phyloP scores from a whole-genome alignment of 1,284 basidiomycete species.

The Cryptococcus hybrid region DNA sequence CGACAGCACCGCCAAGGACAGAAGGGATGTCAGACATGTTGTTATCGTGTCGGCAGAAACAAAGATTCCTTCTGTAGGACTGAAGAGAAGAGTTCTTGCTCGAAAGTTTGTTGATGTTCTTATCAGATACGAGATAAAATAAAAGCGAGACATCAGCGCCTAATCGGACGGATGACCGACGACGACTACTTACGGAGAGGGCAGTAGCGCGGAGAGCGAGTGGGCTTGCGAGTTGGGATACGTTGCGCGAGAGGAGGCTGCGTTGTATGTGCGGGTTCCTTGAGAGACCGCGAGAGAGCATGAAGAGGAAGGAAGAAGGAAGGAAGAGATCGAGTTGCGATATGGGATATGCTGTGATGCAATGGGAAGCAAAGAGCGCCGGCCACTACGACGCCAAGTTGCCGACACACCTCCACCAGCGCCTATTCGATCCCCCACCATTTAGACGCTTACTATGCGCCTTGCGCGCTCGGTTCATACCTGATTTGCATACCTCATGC shows the following conservation, averaged over 20 bases:
- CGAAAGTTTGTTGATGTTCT: background rate
- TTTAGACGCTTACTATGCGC: slow-evolving; percentile 43
- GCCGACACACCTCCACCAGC: background rate
- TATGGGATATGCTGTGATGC: background rate
- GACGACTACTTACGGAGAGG: background rate
- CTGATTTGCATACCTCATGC: no score
- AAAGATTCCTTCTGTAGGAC: slow-evolving; percentile 7
- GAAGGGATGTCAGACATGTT: slow-evolving; percentile 14
- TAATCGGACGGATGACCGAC: background rate
- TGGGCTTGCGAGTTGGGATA: background rate
- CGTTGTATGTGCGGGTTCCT: background rate
- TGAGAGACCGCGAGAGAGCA: slow-evolving; percentile 10
- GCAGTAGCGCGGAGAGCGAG: background rate
- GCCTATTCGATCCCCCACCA: background rate
- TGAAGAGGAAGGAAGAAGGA: background rate
- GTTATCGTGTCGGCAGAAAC: slow-evolving; percentile 20
- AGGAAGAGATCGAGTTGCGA: background rate
- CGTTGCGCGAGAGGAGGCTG: background rate
- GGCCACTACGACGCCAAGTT: background rate
- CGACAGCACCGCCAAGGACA: slow-evolving; percentile 21
- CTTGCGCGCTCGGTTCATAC: no score
- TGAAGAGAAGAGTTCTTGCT: background rate
- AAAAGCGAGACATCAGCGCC: background rate
- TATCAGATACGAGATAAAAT: no score
- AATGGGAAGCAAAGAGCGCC: background rate